Evolutionary conservation across 257 asterid genomes (phyloP).

Genomic region (Paulownia fortunei): DNA sequence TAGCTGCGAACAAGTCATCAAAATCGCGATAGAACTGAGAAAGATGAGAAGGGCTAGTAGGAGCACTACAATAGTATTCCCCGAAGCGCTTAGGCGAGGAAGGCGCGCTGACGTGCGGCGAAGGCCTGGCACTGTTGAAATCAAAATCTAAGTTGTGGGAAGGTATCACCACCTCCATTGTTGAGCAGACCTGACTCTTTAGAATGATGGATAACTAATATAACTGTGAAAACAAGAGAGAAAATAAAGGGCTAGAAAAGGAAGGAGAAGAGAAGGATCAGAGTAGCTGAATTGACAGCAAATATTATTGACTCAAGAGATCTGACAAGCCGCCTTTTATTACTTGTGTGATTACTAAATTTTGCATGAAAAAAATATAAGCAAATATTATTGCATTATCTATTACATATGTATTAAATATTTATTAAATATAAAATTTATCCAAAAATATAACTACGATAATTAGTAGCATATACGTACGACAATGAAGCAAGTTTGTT

Average conservation of each 20-base stretch:
- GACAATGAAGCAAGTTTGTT: too few relatives aligned
- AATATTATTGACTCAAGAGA: not conserved
- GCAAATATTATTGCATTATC: too few relatives aligned
- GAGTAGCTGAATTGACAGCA: not conserved
- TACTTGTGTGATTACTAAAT: not conserved
- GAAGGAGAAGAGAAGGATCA: not conserved
- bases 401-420: too few relatives aligned
- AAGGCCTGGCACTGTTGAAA: slow-evolving; percentile 43
- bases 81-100: slow-evolving; percentile 52
- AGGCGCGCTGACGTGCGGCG: slow-evolving; percentile 48
- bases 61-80: slow-evolving; percentile 62
- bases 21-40: slow-evolving; percentile 53
- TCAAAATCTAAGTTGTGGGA: slow-evolving; percentile 45
- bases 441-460: too few relatives aligned
- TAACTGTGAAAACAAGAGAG: not conserved
- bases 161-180: slow-evolving; percentile 60
- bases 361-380: not conserved
- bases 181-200: not conserved
- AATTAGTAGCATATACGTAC: too few relatives aligned
- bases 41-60: slow-evolving; percentile 60
- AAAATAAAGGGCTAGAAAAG: not conserved
- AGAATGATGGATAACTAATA: not conserved
- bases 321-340: not conserved
- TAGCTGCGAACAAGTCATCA: not conserved
- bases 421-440: too few relatives aligned